These are phyloP conservation scores for Sclerotinia subarctica DNA, from an alignment of 2,329 filamentous ascomycete genomes.

Conservation along the genomic window DNA sequence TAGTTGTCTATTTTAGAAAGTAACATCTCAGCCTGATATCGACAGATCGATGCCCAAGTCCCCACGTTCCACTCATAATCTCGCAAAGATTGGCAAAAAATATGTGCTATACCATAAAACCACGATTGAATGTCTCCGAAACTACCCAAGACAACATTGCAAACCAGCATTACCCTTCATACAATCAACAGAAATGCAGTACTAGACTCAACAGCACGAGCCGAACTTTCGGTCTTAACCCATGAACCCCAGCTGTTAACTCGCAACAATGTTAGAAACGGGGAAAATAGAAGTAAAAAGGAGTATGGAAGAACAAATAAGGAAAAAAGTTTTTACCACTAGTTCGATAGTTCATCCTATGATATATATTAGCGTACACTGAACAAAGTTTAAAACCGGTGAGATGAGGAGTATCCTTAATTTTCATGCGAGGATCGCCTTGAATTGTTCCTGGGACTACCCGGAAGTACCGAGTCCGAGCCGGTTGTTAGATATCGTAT, in stretches of 20 bases:
- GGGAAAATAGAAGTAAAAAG: not conserved
- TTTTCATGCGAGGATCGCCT: not conserved
- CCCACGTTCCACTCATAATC: not conserved
- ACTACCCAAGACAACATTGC: not conserved
- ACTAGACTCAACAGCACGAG: not conserved
- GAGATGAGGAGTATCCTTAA: not conserved
- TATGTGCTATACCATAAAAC: not conserved
- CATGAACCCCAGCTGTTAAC: not conserved
- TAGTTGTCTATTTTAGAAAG: not conserved
- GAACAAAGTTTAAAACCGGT: not conserved
- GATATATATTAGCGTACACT: not conserved
- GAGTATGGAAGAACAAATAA: not conserved
- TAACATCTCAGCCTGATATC: not conserved
- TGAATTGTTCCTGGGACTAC: not conserved
- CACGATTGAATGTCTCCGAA: not conserved
- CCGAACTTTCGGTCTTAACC: not conserved
- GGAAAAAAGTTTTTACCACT: not conserved
- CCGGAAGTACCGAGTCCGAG: not conserved
- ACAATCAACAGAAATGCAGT: not conserved
- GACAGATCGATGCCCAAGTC: not conserved
- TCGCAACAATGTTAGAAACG: not conserved
- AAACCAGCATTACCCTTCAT: not conserved
- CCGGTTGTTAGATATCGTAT: not conserved
- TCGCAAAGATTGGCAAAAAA: not conserved
- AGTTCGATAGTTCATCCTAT: not conserved